Conservation (phyloP, 1,139 yeast species). For the Taphrina flavorubra region DNA sequence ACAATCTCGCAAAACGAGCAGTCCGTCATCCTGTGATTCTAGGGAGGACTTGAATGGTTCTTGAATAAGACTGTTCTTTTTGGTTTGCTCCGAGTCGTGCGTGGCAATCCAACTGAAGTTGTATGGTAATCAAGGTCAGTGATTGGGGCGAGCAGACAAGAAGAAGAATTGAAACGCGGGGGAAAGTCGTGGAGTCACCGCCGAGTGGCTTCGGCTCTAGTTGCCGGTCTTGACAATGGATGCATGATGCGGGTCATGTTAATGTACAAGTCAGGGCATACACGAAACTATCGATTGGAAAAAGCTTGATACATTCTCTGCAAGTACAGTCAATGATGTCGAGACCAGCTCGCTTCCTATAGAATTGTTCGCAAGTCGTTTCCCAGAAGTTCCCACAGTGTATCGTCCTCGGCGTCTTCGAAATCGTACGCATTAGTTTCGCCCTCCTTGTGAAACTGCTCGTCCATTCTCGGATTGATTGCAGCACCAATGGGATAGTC, state of each 20-base stretch:
- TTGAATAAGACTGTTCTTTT: background rate
- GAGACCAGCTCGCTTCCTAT: background rate
- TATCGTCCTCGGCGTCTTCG: background rate
- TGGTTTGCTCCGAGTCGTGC: background rate
- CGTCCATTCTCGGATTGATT: no score
- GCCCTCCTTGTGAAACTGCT: no score
- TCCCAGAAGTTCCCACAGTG: background rate
- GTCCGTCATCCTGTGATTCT: conserved; percentile 2
- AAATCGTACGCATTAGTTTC: no score
- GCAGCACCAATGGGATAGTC: no score
- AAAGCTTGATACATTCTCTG: no score
- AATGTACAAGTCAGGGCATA: no score
- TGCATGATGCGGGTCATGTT: no score
- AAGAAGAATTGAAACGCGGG: background rate
- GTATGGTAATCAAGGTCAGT: no score
- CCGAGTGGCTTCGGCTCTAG: conserved; percentile 3
- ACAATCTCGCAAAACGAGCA: conserved; percentile 37
- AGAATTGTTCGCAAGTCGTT: background rate
- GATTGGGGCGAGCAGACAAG: background rate
- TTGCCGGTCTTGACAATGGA: background rate
- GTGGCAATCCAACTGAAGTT: background rate
- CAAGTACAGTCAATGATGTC: background rate
- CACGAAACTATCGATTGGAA: background rate
- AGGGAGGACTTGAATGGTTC: background rate
- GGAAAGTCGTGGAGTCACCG: background rate